Base-by-base conservation (phyloP, 2,329 filamentous ascomycete genomes). In the Aureobasidium sp. region DNA sequence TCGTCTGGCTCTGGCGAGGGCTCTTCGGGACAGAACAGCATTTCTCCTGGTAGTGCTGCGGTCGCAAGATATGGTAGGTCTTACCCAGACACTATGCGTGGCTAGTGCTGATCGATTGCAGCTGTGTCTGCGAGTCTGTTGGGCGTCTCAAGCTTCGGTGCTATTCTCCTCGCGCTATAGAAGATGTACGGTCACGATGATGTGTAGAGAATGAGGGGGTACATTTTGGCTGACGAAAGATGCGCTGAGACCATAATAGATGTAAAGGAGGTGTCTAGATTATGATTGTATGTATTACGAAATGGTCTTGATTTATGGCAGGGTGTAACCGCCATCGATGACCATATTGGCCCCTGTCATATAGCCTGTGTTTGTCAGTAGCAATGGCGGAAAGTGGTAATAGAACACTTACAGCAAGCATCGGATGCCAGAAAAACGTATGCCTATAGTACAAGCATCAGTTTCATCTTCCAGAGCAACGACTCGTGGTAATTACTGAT, bases 241-340 rank as follows among this genome's bases (percentile, higher is more conserved):
- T 1, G 2, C 4, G 7, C 1, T 3, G 25, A 4, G 25, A 12
- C 25, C 25, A 31, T n/a, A 6, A n/a, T 48, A 48, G 6, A 48
- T 48, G n/a, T 31, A 11, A 6, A 29, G 3, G 12, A 4, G 45
- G 27, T 31, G 25, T 31, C 3, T 29, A 48, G 45, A 31, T 11
- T 48, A 48, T 17, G 49, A 9, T 29, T 27, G 17, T 41, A 53
- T 41, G 49, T 25, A n/a, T 41, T 12, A 48, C 27, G 12, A 41
- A 41, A 22, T 34, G 15, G 41, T 51, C 22, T 14, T 42, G 37
- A 22, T 44, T 15, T 25, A 61, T 2, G 65, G 74, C 62, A 74
- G 71, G 42, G 72, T 76, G 68, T 81, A 82, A 8, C 79, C 79
- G 44, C 79, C 79, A 58, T 81, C 79, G 63, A 81, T 76, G 51